Conservation (phyloP, 1,284 basidiomycete genomes). For the Ustilago crameri region DNA sequence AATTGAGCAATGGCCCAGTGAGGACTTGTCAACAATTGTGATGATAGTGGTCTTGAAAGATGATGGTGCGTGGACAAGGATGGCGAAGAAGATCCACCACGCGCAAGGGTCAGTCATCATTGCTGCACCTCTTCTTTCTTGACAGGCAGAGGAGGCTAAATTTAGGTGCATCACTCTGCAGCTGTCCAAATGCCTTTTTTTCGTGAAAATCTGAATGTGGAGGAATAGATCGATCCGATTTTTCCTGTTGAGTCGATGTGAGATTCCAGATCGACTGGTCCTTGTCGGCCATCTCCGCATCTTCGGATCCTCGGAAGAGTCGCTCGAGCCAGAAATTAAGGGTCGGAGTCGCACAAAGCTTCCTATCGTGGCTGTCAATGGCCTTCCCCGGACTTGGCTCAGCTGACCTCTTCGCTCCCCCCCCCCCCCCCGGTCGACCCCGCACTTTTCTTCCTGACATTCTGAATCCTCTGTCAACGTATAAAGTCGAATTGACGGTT, state of each 20-base stretch:
- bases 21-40: too few species aligned
- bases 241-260: background rate
- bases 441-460: conserved; percentile 3
- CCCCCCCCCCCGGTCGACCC: conserved; percentile 8
- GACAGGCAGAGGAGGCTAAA: conserved; percentile 3
- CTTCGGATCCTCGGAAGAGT: conserved; percentile 38
- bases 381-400: conserved; percentile 9
- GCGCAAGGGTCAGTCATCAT: conserved; percentile 4
- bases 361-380: background rate
- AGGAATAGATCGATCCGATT: conserved; percentile 10
- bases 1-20: background rate
- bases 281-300: conserved; percentile 32
- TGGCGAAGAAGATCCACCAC: too few species aligned
- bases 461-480: background rate
- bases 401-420: background rate
- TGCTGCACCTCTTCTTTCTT: background rate
- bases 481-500: background rate
- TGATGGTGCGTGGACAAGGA: too few species aligned
- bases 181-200: background rate
- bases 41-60: too few species aligned
- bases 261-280: background rate
- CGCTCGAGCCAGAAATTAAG: too few species aligned
- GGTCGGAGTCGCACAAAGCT: too few species aligned
- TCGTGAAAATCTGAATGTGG: conserved; percentile 17
- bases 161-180: conserved; percentile 13